Evolutionary conservation across 1,284 basidiomycete genomes (phyloP).

Genomic region (Puccinia horiana): DNA sequence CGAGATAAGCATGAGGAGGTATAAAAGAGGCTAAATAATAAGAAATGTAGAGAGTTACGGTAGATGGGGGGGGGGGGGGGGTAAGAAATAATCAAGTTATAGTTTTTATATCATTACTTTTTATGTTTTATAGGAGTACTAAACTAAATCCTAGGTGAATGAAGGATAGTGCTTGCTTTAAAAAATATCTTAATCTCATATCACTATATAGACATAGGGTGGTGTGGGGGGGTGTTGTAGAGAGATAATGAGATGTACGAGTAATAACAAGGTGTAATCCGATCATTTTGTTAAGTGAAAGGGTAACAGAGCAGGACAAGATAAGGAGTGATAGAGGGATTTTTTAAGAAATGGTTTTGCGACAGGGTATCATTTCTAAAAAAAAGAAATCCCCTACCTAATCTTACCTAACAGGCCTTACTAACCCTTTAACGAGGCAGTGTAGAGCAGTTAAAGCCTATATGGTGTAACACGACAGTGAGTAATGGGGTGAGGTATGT

Average conservation of each 20-base stretch:
- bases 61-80: too few relatives aligned
- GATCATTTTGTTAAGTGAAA: not conserved
- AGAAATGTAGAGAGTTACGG: conserved; percentile 1
- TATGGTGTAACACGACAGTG: not conserved
- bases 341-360: not conserved
- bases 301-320: not conserved
- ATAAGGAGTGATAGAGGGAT: conserved; percentile 10
- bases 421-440: conserved; percentile 6
- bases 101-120: conserved; percentile 15
- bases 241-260: conserved; percentile 20
- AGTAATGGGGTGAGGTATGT: not conserved
- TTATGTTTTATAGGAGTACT: conserved; percentile 14
- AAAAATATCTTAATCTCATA: not conserved
- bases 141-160: not conserved
- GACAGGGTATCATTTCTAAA: not conserved
- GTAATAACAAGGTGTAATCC: conserved; percentile 19
- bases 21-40: conserved; percentile 4
- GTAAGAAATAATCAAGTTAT: conserved; percentile 4
- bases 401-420: not conserved
- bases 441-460: conserved; percentile 1
- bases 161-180: conserved; percentile 9
- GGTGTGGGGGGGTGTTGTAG: not conserved
- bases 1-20: not conserved
- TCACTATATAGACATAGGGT: conserved; percentile 16
- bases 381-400: not conserved